A percentile compares a stretch with the other conserved stretches of the same genome.
Conservation (phyloP, 257 asterid genomes). For the Hygrophila difformis region DNA sequence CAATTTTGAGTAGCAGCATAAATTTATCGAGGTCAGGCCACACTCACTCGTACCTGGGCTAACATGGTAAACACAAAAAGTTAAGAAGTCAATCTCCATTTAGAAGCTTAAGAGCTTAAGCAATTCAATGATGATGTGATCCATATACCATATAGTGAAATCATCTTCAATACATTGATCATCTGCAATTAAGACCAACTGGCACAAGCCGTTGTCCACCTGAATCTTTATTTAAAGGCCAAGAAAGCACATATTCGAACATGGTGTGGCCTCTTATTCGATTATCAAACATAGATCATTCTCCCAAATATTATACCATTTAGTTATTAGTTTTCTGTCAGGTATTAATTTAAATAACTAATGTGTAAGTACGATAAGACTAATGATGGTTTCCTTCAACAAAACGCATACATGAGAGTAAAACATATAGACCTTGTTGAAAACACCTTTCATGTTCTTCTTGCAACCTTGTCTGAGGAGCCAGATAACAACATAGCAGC, state of each 20-base stretch:
- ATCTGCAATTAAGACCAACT: constrained; percentile 96
- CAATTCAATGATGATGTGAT: background rate
- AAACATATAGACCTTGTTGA: constrained; percentile 65
- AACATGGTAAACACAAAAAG: constrained; percentile 3
- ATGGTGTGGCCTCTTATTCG: no score
- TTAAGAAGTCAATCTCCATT: background rate
- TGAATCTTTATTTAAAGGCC: constrained; percentile 16
- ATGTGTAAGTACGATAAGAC: background rate
- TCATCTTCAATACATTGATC: constrained; percentile 99
- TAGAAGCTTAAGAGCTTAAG: background rate
- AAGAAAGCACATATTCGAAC: background rate
- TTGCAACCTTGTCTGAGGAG: no score
- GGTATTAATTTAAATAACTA: no score
- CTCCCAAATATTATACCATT: no score
- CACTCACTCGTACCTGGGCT: constrained; percentile 67
- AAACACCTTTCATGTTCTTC: no score
- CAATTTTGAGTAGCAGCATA: constrained; percentile 75
- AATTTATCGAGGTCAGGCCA: constrained; percentile 94
- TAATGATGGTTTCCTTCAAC: background rate
- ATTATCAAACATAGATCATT: no score
- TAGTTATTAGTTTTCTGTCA: no score
- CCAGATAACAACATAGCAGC: no score
- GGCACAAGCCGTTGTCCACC: constrained; percentile 76
- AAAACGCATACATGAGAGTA: constrained; percentile 3
- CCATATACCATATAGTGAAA: constrained; percentile 88